phyloP scores from a whole-genome alignment of 441 rosid genomes.

The Populus tomentosa region DNA sequence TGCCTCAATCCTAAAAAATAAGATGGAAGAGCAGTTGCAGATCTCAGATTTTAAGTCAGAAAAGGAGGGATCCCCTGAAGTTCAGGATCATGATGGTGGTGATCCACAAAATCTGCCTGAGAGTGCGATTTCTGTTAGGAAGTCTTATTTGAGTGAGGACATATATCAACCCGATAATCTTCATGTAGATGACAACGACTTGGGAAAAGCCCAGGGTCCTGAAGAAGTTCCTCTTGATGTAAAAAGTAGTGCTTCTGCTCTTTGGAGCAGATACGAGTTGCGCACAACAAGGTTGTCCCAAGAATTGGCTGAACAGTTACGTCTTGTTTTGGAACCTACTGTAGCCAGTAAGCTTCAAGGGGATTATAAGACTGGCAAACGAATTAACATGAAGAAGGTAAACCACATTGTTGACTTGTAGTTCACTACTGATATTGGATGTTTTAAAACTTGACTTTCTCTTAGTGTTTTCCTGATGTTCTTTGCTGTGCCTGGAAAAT shows the following conservation, averaged over 20 bases:
- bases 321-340: no score
- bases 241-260: no score
- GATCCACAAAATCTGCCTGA: conserved; percentile 20
- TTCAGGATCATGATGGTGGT: conserved; percentile 29
- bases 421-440: not conserved
- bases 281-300: no score
- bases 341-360: no score
- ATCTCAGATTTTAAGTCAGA: conserved; percentile 12
- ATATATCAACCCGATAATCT: conserved; percentile 39
- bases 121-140: conserved; percentile 44
- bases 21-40: conserved; percentile 6
- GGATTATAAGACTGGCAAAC: conserved; percentile 34
- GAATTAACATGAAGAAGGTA: conserved; percentile 98
- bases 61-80: conserved; percentile 34
- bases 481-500: conserved; percentile 10
- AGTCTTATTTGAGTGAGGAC: conserved; percentile 42
- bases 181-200: conserved; percentile 34
- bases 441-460: not conserved
- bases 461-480: not conserved
- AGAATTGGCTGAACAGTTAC: no score
- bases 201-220: conserved; percentile 36
- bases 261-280: no score
- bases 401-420: not conserved
- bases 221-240: no score
- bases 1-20: conserved; percentile 34